Evolutionary conservation across 164 flowering plant genomes (phyloP), one percentile per base, ranked within the genome.

Genomic region (Vitis rotundifolia): DNA sequence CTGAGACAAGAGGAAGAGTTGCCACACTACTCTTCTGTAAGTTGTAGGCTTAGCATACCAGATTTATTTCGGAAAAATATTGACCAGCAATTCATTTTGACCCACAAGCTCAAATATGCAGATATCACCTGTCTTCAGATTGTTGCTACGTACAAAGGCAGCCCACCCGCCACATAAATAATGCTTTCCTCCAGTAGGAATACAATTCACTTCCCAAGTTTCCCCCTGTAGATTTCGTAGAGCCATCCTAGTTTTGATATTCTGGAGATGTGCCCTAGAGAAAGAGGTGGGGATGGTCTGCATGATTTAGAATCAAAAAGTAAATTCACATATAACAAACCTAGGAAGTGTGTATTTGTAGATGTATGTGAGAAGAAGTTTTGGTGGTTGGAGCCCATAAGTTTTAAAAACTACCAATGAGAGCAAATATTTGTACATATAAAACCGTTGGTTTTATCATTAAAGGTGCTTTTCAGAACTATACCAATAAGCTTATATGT

Each of bases 61-160:
- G 18, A 13, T 53, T n/a, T 13, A 6, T 14, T 6, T 53, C 2
- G 6, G 56, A 14, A 59, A 59, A 63, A 47, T 49, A 63, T 63
- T 51, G 22, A 48, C 66, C 31, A 5, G 52, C 66, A 63, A 44
- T 63, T 63, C 66, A 63, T 4, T 15, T n/a, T 63, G 47, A n/a
- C 18, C 22, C 52, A 44, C 66, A 37, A 44, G 66, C 14, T 44
- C 66, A 31, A 44, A 63, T 26, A 63, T 63, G 52, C 52, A 47
- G 28, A 63, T 15, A 44, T 63, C 51, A 2, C 50, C 52, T 18
- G 3, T 8, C 31, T 44, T 16, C 11, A 63, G 13, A 37, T 63
- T 18, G 52, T 63, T 63, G n/a, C 52, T 14, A 63, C 16, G 66
- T n/a, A 47, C 66, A 10, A 63, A 63, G 14, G 52, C 26, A 47